These are phyloP conservation scores for Apiospora phragmitis DNA, from an alignment of 2,329 filamentous ascomycete species.

Conservation along the genomic window DNA sequence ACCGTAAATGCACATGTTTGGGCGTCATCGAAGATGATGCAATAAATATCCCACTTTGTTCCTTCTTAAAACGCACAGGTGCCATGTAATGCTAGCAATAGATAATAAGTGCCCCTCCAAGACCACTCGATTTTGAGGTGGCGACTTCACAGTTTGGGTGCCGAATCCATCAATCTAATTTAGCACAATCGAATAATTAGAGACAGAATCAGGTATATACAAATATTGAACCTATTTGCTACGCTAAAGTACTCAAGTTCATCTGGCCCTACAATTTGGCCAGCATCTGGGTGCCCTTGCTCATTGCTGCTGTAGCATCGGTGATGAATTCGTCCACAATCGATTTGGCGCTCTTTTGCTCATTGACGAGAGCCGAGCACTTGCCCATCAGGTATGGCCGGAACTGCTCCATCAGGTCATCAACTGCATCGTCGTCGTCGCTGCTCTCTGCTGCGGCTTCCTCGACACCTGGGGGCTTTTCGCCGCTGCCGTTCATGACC, in stretches of 20 bases:
- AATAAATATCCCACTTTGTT: not conserved
- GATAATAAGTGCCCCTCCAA: not conserved
- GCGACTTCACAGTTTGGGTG: not conserved
- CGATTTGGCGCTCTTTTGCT: conserved; percentile 85
- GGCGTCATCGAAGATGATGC: not conserved
- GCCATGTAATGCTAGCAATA: not conserved
- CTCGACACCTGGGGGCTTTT: conserved; percentile 36
- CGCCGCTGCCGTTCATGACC: conserved; percentile 59
- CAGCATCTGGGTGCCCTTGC: conserved; percentile 67
- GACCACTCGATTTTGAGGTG: not conserved
- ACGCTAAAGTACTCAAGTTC: not conserved
- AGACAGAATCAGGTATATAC: not conserved
- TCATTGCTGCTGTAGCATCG: conserved; percentile 73
- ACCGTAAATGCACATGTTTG: not conserved
- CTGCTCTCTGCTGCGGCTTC: conserved; percentile 65
- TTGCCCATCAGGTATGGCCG: conserved; percentile 73
- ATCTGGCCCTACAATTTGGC: conserved; percentile 63
- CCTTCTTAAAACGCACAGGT: not conserved
- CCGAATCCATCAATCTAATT: not conserved
- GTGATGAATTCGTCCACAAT: conserved; percentile 93
- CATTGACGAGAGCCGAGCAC: conserved; percentile 88
- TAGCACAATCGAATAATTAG: not conserved
- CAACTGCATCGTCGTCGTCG: conserved; percentile 65
- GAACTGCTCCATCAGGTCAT: conserved; percentile 82
- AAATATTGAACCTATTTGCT: not conserved